Base-by-base conservation (phyloP, 2,329 filamentous ascomycete species). In the Ascosphaera pollenicola region DNA sequence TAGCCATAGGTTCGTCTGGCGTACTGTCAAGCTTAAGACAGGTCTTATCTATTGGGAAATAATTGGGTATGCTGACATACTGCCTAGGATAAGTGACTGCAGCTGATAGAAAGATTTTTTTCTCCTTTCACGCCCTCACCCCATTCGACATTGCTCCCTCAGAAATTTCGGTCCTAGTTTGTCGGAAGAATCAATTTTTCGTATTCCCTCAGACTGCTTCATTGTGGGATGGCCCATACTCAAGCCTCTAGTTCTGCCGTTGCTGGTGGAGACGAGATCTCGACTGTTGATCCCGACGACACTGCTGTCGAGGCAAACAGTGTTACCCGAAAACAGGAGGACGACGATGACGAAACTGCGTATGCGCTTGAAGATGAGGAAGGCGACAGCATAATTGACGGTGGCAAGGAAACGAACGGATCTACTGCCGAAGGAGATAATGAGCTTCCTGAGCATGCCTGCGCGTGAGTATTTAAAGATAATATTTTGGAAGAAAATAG, bases 391-490 rank as follows among this genome's bases (percentile, higher is more conserved):
- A 64, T 92, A 54, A 70, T 84, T 21, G 82, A 83, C 47, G 80
- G 77, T 37, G 66, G 77, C 55, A 76, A 75, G 49, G 77, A 74
- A 46, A 62, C 62, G 47, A 53, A 59, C 39, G 59, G 54, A 37
- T 49, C 56, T 44, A 63, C 66, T 48, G 53, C 66, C 8, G 81
- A 91, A 48, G 83, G 92, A 54, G 81, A 91, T 49, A 85, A 85
- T 52, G 83, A 93, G 58, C 72, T 95, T 40, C 89, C 89, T 18
- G 66, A 81, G 45, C 89, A 98, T 64, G 89, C 91, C 47, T 98
- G 87, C 78, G 82, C 85, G 75, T 92, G 75, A 62, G 79, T 75
- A 40, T 18, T 35, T 13, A 2, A 17, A 42, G 38, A 15, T 40
- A 42, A 35, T 43, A 40, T 39, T 40, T 39, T 39, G 39, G 43